Conservation (phyloP, 768 basidiomycete genomes). For the Tricholoma sp. region DNA sequence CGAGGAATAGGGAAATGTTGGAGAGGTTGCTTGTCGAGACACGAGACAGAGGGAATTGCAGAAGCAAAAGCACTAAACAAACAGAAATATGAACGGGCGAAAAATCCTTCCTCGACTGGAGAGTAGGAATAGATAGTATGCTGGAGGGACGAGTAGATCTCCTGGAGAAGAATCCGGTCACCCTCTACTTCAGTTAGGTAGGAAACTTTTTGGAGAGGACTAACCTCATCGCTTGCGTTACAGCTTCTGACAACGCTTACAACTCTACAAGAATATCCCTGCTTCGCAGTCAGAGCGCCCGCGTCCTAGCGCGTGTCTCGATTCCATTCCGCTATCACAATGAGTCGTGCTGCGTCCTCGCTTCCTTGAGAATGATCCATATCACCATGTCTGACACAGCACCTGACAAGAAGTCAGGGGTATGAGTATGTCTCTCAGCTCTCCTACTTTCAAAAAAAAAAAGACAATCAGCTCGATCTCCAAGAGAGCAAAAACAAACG, state of each 20-base stretch:
- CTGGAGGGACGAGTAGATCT: slow-evolving; percentile 51
- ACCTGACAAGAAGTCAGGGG: slow-evolving; percentile 48
- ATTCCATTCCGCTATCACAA: slow-evolving; percentile 43
- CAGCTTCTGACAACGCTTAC: slow-evolving; percentile 38
- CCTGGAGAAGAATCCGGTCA: slow-evolving; percentile 38
- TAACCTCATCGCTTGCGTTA: no score
- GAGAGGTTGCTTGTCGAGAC: no score
- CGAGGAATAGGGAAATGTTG: no score
- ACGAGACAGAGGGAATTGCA: no score
- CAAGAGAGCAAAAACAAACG: background rate
- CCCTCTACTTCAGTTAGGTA: slow-evolving; percentile 5
- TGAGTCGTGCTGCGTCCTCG: slow-evolving; percentile 32
- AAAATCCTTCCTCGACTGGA: no score
- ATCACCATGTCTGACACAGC: slow-evolving; percentile 41
- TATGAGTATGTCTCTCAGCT: slow-evolving; percentile 50
- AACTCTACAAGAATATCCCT: slow-evolving; percentile 51
- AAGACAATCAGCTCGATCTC: background rate
- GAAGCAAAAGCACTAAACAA: no score
- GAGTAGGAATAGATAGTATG: slow-evolving; percentile 69
- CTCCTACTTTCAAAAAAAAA: slow-evolving; percentile 38
- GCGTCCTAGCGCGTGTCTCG: no score
- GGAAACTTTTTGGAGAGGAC: slow-evolving; percentile 5
- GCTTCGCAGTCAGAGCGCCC: slow-evolving; percentile 52
- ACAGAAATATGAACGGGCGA: no score
- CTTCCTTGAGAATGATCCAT: no score